Evolutionary conservation across 352 stramenopile species (phyloP).

Genomic region (Globisporangium carolinianum): DNA sequence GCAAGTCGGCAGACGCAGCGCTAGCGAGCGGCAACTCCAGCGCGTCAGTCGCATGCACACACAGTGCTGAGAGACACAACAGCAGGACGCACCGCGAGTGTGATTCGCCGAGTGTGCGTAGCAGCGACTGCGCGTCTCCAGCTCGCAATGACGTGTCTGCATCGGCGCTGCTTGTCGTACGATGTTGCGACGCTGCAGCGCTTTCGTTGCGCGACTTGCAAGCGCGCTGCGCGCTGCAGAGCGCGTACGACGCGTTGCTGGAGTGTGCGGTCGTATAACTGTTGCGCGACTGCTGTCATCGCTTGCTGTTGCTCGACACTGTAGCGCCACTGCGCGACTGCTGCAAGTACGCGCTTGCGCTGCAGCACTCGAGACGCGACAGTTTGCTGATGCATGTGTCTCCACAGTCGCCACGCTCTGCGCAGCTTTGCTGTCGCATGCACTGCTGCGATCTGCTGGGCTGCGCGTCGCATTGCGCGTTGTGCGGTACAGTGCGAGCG

Average conservation of each 20-base stretch:
- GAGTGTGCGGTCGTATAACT: not conserved
- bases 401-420: not conserved
- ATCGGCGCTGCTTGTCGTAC: not conserved
- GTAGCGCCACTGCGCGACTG: not conserved
- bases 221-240: not conserved
- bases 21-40: not conserved
- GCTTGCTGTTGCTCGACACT: not conserved
- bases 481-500: not conserved
- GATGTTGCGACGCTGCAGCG: not conserved
- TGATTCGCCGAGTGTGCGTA: not conserved
- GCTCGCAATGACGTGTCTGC: not conserved
- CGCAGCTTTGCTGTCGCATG: not conserved
- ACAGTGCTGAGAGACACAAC: not conserved
- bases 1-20: not conserved
- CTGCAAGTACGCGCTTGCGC: not conserved
- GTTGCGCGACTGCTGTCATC: too few species aligned
- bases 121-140: not conserved
- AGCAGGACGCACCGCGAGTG: not conserved
- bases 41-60: not conserved
- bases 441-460: not conserved
- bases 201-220: not conserved
- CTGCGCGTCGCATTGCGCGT: not conserved
- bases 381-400: not conserved
- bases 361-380: too few species aligned
- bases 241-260: not conserved